Evolutionary conservation across 331 rosid genomes (phyloP), one percentile per base, ranked within the genome.

Genomic region (Arachis monticola): DNA sequence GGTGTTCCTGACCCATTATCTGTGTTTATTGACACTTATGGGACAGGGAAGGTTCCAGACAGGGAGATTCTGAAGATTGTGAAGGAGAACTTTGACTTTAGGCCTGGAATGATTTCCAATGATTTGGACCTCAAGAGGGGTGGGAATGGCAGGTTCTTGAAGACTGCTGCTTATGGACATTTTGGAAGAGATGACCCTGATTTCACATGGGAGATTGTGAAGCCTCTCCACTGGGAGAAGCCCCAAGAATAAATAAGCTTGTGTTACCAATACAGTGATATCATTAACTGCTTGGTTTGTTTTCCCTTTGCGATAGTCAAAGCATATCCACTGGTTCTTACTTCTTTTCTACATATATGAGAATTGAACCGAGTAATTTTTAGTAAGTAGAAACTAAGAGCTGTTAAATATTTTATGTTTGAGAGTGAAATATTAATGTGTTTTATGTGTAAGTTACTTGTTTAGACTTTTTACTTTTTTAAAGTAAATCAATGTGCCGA

Each of bases 131-230:
- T 82, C 10, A 83, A 78, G 83, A 74, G 86, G 78, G 86, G 86
- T 22, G 86, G 86, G 1, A 78, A 78, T 63, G 79, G 77, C 41
- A 77, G 85, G 79, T 82, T 72, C 83, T 82, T 82, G 66, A 82
- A 82, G 64, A 82, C 83, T 64, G 86, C 86, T 57, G 86, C 86
- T 35, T 82, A 78, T 67, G 86, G 81, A 3, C 86, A 78, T 55
- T 83, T 74, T 46, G 83, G 78, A 57, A 63, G 80, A 55, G 85
- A 82, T 9, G 85, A 68, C 77, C 74, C 82, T 35, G 80, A 82
- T 72, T 82, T 77, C 82, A 82, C 80, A 1, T 82, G 85, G 85
- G 80, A 77, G 68, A 79, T 68, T 35, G 85, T 77, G 72, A 82
- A 82, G 45, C 77, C 80, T 56, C 85, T 82, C 73, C 69, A 74